Conservation (phyloP, 139 green algal species). For the Gonium pectorale region DNA sequence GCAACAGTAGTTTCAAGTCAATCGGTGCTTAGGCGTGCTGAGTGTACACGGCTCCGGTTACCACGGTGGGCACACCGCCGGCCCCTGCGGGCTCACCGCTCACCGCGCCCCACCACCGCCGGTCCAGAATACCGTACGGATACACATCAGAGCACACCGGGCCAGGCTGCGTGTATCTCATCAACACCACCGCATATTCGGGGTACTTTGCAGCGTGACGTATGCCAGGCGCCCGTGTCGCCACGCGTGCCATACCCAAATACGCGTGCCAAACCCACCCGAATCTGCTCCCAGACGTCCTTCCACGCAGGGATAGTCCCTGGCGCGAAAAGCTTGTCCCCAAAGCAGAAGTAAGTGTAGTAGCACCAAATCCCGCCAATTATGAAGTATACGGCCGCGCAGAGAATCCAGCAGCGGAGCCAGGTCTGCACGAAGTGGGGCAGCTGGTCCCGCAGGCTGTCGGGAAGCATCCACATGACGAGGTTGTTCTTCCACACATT, state of each 20-base stretch:
- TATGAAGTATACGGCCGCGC: conserved; percentile 80
- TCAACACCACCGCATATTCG: too few species aligned
- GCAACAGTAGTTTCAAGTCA: too few species aligned
- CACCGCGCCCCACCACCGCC: too few species aligned
- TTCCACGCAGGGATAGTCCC: conserved; percentile 69
- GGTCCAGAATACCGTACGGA: too few species aligned
- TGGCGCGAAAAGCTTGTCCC: conserved; percentile 70
- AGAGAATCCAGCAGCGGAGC: conserved; percentile 85
- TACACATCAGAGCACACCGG: too few species aligned
- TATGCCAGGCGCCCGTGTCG: neutral
- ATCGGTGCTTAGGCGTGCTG: too few species aligned
- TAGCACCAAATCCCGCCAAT: conserved; percentile 80
- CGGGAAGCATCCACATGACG: conserved; percentile 65
- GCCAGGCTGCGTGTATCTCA: too few species aligned
- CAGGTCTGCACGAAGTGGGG: conserved; percentile 79
- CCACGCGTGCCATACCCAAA: neutral
- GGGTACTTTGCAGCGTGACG: too few species aligned
- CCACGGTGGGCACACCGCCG: too few species aligned
- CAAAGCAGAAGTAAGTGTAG: conserved; percentile 86
- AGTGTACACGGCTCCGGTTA: too few species aligned
- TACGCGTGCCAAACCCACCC: too few species aligned
- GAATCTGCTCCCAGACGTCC: conserved; percentile 84
- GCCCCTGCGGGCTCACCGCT: too few species aligned
- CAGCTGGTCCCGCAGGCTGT: conserved; percentile 42
- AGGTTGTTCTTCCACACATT: conserved; percentile 89